These are phyloP conservation scores for Craspedostauros australis DNA, from an alignment of 108 stramenopile genomes.

Conservation along the genomic window DNA sequence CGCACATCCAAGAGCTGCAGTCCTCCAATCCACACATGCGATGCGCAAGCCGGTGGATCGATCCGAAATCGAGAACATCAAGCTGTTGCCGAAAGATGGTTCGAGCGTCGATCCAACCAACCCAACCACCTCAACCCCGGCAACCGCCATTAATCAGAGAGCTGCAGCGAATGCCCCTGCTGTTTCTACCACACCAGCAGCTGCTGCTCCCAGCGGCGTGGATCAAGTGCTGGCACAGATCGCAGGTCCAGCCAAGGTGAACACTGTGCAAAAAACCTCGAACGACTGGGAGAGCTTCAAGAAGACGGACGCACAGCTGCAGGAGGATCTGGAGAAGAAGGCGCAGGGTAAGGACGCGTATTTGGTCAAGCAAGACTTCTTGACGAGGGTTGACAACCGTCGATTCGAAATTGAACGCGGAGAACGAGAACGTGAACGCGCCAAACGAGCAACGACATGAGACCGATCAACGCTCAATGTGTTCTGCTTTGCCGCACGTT, in stretches of 20 bases:
- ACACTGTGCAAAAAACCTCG: slow-evolving; percentile 79
- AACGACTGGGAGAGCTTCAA: slow-evolving; percentile 91
- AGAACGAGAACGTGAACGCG: slow-evolving; percentile 65
- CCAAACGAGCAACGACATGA: slow-evolving; percentile 19
- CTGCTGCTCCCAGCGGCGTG: slow-evolving; percentile 2
- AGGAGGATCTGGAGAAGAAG: slow-evolving; percentile 71
- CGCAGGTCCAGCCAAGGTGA: slow-evolving; percentile 57
- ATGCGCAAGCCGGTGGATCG: not conserved
- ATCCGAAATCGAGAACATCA: not conserved
- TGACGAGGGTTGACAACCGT: slow-evolving; percentile 73
- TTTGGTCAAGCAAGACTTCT: slow-evolving; percentile 84
- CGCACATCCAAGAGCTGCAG: not conserved
- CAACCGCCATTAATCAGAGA: too few species aligned
- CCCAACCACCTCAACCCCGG: too few species aligned
- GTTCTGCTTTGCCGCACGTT: too few species aligned
- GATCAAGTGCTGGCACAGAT: slow-evolving; percentile 64
- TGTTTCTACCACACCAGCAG: not conserved
- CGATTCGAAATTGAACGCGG: slow-evolving; percentile 76
- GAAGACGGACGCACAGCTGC: slow-evolving; percentile 45
- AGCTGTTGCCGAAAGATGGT: not conserved
- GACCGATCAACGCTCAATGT: too few species aligned
- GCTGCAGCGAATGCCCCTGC: not conserved
- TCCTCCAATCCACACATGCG: not conserved
- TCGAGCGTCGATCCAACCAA: too few species aligned
- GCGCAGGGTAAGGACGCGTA: slow-evolving; percentile 79